Conservation (phyloP, 768 basidiomycete genomes). For the Suillus decipiens region DNA sequence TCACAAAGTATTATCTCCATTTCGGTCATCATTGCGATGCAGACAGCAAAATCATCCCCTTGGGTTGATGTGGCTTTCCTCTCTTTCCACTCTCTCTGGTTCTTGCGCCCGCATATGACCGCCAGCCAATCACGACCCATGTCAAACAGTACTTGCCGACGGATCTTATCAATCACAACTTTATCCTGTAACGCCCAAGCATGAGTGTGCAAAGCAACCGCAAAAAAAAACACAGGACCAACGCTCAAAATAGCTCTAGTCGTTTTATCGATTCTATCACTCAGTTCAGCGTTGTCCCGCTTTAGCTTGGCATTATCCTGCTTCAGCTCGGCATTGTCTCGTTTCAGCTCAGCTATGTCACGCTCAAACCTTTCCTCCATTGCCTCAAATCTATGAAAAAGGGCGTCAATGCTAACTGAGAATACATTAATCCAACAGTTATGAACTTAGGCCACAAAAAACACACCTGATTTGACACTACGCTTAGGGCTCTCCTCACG, state of each 20-base stretch:
- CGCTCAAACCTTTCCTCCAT: background rate
- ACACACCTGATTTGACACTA: background rate
- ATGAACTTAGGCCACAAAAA: background rate
- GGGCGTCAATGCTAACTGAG: background rate
- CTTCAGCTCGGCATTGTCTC: background rate
- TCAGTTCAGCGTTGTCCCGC: background rate
- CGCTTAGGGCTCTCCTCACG: background rate
- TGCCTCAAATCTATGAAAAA: background rate
- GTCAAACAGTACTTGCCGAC: background rate
- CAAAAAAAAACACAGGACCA: background rate
- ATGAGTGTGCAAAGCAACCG: background rate
- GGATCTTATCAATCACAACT: background rate
- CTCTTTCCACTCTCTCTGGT: too few species aligned
- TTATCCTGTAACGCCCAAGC: background rate
- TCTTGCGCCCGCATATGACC: too few species aligned
- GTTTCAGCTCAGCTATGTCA: background rate
- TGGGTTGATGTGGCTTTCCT: background rate
- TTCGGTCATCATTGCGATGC: background rate
- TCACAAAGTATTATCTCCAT: too few species aligned
- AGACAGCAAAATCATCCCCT: background rate
- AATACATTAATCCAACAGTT: background rate
- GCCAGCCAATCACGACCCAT: background rate
- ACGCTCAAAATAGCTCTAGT: background rate
- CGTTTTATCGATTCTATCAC: background rate
- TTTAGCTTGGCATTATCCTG: background rate